phyloP scores from a whole-genome alignment of 805 yeast species.

The Kluyveromyces dobzhanskii region DNA sequence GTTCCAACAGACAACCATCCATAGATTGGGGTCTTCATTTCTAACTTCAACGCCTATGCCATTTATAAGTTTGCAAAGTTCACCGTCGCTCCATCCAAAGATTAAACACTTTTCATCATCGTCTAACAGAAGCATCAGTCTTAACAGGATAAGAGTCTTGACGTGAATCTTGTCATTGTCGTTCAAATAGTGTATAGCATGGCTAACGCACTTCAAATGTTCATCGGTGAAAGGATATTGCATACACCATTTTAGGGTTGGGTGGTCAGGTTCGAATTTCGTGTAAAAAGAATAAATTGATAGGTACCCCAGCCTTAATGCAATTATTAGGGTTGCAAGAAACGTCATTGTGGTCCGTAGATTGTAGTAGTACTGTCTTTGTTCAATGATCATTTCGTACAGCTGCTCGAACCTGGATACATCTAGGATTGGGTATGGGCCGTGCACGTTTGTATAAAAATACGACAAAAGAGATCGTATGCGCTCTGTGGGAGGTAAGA shows the following conservation, averaged over 20 bases:
- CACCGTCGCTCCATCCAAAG: background rate
- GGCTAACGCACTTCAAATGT: background rate
- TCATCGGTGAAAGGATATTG: background rate
- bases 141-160: background rate
- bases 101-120: background rate
- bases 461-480: background rate
- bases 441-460: constrained; percentile 3
- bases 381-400: background rate
- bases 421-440: background rate
- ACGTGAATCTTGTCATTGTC: background rate
- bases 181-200: background rate
- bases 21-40: background rate
- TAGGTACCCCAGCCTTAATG: background rate
- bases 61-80: constrained; percentile 1
- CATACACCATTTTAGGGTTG: background rate
- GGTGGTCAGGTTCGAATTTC: background rate
- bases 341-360: background rate
- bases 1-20: constrained; percentile 2
- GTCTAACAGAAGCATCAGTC: background rate
- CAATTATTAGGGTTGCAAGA: background rate
- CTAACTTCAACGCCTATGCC: background rate
- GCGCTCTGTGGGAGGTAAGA: background rate
- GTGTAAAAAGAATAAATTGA: background rate
- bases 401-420: background rate
- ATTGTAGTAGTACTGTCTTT: background rate